Base-by-base conservation (phyloP, 352 stramenopile genomes). In the Pseudoperonospora humuli region DNA sequence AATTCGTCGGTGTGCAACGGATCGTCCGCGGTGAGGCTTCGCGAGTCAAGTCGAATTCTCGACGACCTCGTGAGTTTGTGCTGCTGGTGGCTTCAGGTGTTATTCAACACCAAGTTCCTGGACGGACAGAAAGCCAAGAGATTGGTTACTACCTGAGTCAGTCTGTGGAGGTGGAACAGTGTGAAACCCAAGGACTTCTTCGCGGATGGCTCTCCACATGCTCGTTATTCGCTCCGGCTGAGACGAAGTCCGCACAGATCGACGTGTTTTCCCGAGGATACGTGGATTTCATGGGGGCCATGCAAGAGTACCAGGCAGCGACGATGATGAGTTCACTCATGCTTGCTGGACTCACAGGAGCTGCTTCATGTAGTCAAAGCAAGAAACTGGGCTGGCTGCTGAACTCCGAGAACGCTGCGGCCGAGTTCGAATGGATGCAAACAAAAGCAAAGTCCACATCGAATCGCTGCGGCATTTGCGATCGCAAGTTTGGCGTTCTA, bases 331-430 rank as follows among this genome's bases (percentile, higher is more conserved):
- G 49, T 5, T 49, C 19, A 7, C n/a, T 61, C 10, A 18, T 62
- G 44, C 44, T 70, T 4, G 33, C 39, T 10, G 32, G 42, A 1
- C 19, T 64, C 9, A 29, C 47, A 32, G 75, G 77, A 14, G 51
- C 56, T 6, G 64, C 75, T 7, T 54, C 42, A n/a, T 81, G 71
- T 25, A 60, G 69, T 0, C 70, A 84, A 43, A 76, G 48, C 45
- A 75, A 72, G 51, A 86, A 86, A 18, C 49, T 86, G 20, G 45
- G 54, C 28, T 78, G 69, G 60, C 15, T 76, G 20, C 19, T 76
- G 1, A 44, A 51, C 18, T 54, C 41, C 18, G 47, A 61, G 17
- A 39, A 32, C 13, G 38, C 53, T 1, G 34, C 56, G 13, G 36
- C 26, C 1, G 42, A 61, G 35, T 58, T 61, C 11, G 50, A 45